phyloP scores from a whole-genome alignment of 108 stramenopile genomes.

The Skeletonema menzelii region DNA sequence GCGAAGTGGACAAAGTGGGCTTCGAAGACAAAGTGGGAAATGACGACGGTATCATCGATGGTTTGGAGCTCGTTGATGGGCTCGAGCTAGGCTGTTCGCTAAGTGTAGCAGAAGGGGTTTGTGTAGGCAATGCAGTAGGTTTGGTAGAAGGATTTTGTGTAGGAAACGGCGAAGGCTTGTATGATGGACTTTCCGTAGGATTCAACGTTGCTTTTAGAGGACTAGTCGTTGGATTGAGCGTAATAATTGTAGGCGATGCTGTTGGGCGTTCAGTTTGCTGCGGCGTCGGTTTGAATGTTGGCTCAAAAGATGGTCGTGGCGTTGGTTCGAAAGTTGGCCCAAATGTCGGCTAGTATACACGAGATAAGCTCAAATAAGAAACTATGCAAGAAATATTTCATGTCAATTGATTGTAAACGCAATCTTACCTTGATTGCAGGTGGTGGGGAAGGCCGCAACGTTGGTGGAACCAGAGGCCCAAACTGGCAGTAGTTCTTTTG shows the following conservation, averaged over 20 bases:
- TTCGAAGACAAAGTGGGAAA: neutral
- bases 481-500: neutral
- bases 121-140: neutral
- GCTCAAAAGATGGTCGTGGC: neutral
- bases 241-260: neutral
- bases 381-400: neutral
- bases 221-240: neutral
- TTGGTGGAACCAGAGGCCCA: neutral
- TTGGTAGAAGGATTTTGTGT: neutral
- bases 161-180: neutral
- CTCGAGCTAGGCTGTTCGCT: neutral
- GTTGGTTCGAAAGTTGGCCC: neutral
- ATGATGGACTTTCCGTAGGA: conserved; percentile 1
- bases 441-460: neutral
- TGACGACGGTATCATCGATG: neutral
- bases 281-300: neutral
- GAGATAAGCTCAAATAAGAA: too few relatives aligned
- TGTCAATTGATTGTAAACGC: neutral
- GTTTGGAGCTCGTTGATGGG: neutral
- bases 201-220: neutral
- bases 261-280: neutral
- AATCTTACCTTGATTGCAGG: neutral
- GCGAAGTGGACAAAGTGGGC: neutral
- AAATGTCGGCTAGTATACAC: neutral
- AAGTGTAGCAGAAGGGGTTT: neutral